A percentile compares a stretch with the other conserved stretches of the same genome.
Conservation (phyloP, 2,329 filamentous ascomycete species). For the Penicillium crustosum region DNA sequence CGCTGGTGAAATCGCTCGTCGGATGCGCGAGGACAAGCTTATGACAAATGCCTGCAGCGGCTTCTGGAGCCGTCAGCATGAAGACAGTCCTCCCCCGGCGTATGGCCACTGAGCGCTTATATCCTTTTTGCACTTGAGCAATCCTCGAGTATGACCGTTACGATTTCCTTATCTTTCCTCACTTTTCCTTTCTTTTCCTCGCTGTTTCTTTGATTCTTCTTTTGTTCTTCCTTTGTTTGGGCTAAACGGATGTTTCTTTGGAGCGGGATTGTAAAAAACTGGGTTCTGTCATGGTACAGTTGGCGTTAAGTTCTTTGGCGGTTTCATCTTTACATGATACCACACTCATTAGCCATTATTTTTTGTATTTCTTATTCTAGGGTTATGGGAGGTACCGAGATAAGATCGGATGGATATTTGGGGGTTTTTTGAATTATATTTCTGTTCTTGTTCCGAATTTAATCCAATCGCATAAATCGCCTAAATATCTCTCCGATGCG, state of each 20-base stretch:
- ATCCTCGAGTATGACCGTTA: slow-evolving; percentile 22
- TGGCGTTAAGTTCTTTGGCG: slow-evolving; percentile 24
- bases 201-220: not conserved
- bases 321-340: slow-evolving; percentile 32
- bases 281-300: slow-evolving; percentile 22
- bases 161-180: slow-evolving; percentile 18
- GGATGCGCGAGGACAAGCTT: slow-evolving; percentile 81
- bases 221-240: slow-evolving; percentile 6
- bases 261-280: slow-evolving; percentile 33
- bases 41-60: slow-evolving; percentile 34
- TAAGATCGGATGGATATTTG: not conserved
- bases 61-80: slow-evolving; percentile 41
- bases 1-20: slow-evolving; percentile 80
- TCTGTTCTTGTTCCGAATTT: not conserved
- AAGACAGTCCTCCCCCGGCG: slow-evolving; percentile 45
- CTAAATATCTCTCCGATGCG: not conserved
- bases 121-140: slow-evolving; percentile 6
- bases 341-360: slow-evolving; percentile 25
- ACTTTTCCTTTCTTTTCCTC: slow-evolving; percentile 2
- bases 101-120: slow-evolving; percentile 41
- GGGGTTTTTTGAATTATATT: not conserved
- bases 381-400: slow-evolving; percentile 11
- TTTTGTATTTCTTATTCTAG: slow-evolving; percentile 9
- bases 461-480: not conserved
- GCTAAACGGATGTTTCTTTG: slow-evolving; percentile 13